phyloP scores from a whole-genome alignment of 371 early-diverging fungal genomes.

The Batkoa obscura region DNA sequence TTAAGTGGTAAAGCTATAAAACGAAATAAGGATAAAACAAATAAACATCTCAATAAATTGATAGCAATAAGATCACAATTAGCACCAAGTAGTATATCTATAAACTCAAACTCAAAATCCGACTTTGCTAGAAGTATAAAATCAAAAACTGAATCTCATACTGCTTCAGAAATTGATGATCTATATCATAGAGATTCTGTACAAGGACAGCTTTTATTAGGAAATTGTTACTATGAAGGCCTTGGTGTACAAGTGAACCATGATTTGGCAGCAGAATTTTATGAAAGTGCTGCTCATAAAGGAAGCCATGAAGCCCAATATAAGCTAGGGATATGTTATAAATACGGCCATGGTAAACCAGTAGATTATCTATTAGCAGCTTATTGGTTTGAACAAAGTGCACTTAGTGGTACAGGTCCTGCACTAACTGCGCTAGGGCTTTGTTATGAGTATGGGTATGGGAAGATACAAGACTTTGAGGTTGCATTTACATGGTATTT shows the following conservation, averaged over 20 bases:
- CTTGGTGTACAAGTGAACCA: constrained; percentile 7
- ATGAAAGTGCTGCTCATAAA: constrained; percentile 16
- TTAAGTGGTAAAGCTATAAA: background rate
- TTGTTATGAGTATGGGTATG: constrained; percentile 64
- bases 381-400: constrained; percentile 39
- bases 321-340: constrained; percentile 59
- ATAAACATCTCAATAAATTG: too few relatives aligned
- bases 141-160: background rate
- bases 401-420: constrained; percentile 33
- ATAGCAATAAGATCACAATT: too few relatives aligned
- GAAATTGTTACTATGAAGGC: constrained; percentile 10
- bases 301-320: constrained; percentile 44
- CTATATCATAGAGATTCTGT: constrained; percentile 1
- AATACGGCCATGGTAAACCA: constrained; percentile 52
- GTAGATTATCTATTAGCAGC: constrained; percentile 38
- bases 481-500: constrained; percentile 35
- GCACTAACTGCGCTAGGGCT: constrained; percentile 63
- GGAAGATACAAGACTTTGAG: constrained; percentile 29
- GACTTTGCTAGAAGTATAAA: too few relatives aligned
- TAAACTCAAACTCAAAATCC: background rate
- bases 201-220: constrained; percentile 6
- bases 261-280: constrained; percentile 8
- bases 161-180: constrained; percentile 3
- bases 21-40: background rate
- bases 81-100: background rate